Evolutionary conservation across 257 asterid species (phyloP).

Genomic region (Fraxinus excelsior): DNA sequence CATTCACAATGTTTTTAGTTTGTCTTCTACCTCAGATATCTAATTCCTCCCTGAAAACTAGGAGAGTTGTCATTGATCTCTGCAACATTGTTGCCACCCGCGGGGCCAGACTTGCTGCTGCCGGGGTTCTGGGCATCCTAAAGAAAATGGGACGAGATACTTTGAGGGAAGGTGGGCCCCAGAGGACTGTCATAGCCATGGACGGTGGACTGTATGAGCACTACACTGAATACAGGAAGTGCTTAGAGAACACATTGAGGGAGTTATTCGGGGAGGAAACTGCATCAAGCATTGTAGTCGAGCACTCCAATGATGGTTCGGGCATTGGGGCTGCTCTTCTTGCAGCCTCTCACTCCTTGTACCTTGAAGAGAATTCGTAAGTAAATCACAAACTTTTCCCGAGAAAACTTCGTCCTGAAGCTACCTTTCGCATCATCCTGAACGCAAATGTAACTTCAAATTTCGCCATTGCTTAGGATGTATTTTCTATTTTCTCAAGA

Average conservation of each 20-base stretch:
- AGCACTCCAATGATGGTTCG: slow-evolving; percentile 84
- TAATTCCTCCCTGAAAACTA: slow-evolving; percentile 54
- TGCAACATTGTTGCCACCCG: slow-evolving; percentile 71
- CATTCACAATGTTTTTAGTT: neutral
- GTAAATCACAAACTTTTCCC: neutral
- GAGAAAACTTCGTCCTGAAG: neutral
- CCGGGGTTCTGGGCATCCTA: slow-evolving; percentile 72
- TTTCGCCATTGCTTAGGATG: neutral
- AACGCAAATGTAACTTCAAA: neutral
- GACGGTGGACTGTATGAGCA: slow-evolving; percentile 89
- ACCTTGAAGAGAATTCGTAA: slow-evolving; percentile 32
- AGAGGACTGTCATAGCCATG: slow-evolving; percentile 74
- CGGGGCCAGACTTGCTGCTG: slow-evolving; percentile 89
- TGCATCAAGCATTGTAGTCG: slow-evolving; percentile 41
- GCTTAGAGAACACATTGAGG: slow-evolving; percentile 57
- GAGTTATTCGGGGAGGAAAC: slow-evolving; percentile 62
- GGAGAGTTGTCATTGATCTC: slow-evolving; percentile 63
- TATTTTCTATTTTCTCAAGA: neutral
- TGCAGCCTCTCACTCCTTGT: slow-evolving; percentile 75
- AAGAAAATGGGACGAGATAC: slow-evolving; percentile 80
- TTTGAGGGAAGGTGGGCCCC: slow-evolving; percentile 34
- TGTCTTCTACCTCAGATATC: slow-evolving; percentile 48
- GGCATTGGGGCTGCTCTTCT: slow-evolving; percentile 95
- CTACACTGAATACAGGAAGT: slow-evolving; percentile 63
- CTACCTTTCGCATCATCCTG: neutral